These are phyloP conservation scores for Aureobasidium namibiae DNA, from an alignment of 2,329 filamentous ascomycete genomes.

Conservation along the genomic window DNA sequence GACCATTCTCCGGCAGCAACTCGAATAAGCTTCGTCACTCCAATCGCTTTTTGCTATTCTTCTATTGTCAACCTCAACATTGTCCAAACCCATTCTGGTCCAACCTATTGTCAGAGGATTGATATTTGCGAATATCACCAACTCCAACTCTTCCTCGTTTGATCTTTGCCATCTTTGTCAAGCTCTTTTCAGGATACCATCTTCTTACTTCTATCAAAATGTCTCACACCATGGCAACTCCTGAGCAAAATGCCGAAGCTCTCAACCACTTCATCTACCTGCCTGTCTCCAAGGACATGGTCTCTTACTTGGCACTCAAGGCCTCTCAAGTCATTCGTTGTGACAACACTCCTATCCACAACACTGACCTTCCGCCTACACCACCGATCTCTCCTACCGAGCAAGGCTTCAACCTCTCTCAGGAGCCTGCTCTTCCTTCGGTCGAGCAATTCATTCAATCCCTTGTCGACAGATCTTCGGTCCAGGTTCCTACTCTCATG, in stretches of 20 bases:
- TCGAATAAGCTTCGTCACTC: constrained; percentile 17
- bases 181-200: background rate
- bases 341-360: constrained; percentile 42
- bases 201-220: constrained; percentile 25
- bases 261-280: constrained; percentile 74
- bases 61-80: constrained; percentile 18
- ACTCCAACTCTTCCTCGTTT: constrained; percentile 2
- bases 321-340: constrained; percentile 73
- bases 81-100: constrained; percentile 14
- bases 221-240: constrained; percentile 36
- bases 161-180: background rate
- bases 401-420: constrained; percentile 28
- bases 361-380: constrained; percentile 47
- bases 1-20: constrained; percentile 21
- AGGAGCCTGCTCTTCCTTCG: constrained; percentile 55
- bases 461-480: constrained; percentile 84
- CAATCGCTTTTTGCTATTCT: constrained; percentile 16
- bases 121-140: constrained; percentile 20
- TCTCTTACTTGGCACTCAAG: constrained; percentile 65
- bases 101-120: constrained; percentile 18
- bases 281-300: constrained; percentile 68
- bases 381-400: constrained; percentile 53
- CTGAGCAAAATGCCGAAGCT: constrained; percentile 57
- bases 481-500: constrained; percentile 96
- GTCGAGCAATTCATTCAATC: constrained; percentile 88